Conservation (phyloP, 2,329 filamentous ascomycete genomes). For the Claviceps sp. region DNA sequence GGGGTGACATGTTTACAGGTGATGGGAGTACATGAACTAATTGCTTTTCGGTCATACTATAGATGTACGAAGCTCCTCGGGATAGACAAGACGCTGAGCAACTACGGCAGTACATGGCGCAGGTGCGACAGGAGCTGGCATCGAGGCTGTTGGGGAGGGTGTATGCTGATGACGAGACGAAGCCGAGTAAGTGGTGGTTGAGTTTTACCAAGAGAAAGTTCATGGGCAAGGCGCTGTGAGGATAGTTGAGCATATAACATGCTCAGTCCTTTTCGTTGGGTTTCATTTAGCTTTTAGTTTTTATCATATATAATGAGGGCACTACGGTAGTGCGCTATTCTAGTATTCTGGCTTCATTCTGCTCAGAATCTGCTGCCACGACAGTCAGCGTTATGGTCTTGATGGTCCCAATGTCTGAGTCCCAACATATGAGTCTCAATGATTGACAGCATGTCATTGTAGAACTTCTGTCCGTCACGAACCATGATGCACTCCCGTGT, state of each 20-base stretch:
- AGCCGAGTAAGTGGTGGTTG: constrained; percentile 82
- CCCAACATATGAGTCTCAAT: no score
- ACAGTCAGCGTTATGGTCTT: no score
- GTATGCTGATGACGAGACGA: constrained; percentile 67
- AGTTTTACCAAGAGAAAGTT: constrained; percentile 99
- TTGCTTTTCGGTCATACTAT: not conserved
- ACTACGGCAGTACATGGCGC: constrained; percentile 76
- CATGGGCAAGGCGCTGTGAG: constrained; percentile 83
- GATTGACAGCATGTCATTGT: no score
- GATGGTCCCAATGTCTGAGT: no score
- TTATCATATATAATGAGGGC: no score
- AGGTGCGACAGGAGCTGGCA: constrained; percentile 87
- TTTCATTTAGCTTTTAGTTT: not conserved
- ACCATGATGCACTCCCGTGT: no score
- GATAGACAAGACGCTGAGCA: constrained; percentile 84
- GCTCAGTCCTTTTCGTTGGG: not conserved
- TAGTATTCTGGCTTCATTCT: no score
- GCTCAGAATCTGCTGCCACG: no score
- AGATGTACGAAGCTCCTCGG: constrained; percentile 80
- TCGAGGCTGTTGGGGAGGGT: constrained; percentile 70
- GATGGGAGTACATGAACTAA: not conserved
- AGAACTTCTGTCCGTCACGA: no score
- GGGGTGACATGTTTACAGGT: no score
- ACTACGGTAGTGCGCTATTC: no score
- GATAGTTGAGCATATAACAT: not conserved